Evolutionary conservation across 1,139 yeast species (phyloP), one percentile per base, ranked within the genome.

Genomic region (Geotrichum histeridarum): DNA sequence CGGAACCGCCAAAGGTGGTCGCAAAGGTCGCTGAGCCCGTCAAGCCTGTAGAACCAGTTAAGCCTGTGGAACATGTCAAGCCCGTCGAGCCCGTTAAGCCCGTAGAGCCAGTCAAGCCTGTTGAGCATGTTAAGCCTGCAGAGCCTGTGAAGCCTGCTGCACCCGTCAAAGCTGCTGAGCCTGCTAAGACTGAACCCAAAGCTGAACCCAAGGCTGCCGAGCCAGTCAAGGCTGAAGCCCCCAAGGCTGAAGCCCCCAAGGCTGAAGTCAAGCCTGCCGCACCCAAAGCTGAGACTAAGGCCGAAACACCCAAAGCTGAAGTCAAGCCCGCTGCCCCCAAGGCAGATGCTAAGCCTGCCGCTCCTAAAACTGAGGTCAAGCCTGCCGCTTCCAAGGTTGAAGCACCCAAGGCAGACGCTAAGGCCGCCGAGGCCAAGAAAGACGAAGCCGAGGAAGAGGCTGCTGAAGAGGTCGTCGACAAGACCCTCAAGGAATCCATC

Each of bases 241-340:
- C 43, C 9, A 18, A 8, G 8, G 9, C 35, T 32, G 35, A 3
- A n/a, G 37, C 37, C 2, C 27, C 27, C 27, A 22, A 22, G 27
- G 14, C n/a, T 33, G 37, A 11, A 33, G 37, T 11, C 3, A 35
- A 8, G n/a, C 31, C n/a, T 8, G 30, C 57, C 15, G 59, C 59
- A 30, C 56, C 57, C 5, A 53, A 59, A 12, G 59, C 55, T 31
- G 35, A 42, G 8, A 53, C 51, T 12, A 53, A 59, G 14, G 58
- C 55, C 30, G 35, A 22, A 27, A 53, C 52, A 15, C 35, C 35
- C 27, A 32, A 18, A 3, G 33, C 45, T 42, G 45, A 42, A 32
- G 14, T 38, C 6, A 14, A 30, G 14, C 9, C 33, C 8, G 18
- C 32, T 9, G 31, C 17, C 7, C 33, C 27, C 17, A 43, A 18